A percentile compares a stretch with the other conserved stretches of the same genome.
These are phyloP conservation scores for Dactylellina haptotyla DNA, from an alignment of 2,329 filamentous ascomycete species.

Conservation along the genomic window DNA sequence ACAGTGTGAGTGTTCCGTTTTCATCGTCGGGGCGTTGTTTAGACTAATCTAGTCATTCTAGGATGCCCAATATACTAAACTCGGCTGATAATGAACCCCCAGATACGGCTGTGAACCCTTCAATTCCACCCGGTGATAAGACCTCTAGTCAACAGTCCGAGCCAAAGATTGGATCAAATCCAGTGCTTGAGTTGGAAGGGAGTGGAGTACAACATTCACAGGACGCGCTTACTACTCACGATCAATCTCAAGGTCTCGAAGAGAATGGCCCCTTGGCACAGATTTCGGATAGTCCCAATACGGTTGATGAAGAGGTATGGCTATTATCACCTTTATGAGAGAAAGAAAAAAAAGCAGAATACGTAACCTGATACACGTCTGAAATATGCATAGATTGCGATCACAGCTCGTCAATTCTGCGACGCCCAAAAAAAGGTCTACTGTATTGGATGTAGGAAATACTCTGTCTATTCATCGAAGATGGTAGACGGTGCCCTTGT, in stretches of 20 bases:
- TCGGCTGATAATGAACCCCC: conserved; percentile 11
- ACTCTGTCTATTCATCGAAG: not conserved
- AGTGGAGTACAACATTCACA: not conserved
- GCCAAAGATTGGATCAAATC: not conserved
- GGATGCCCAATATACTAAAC: not conserved
- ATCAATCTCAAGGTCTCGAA: not conserved
- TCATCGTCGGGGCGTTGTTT: not conserved
- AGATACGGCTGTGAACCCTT: conserved; percentile 25
- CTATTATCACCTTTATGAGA: not conserved
- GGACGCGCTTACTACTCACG: not conserved
- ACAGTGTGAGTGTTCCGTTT: not conserved
- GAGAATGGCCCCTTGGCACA: not conserved
- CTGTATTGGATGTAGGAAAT: conserved; percentile 4
- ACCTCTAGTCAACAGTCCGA: conserved; percentile 4
- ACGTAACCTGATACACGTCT: no score
- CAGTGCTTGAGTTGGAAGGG: not conserved
- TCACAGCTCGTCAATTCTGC: conserved; percentile 5
- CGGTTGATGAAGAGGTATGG: not conserved
- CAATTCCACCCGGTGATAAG: conserved; percentile 5
- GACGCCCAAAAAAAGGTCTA: not conserved
- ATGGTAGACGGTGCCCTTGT: not conserved
- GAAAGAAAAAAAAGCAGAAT: no score
- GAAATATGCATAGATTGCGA: conserved; percentile 1
- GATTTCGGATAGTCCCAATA: not conserved
- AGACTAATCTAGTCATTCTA: not conserved